phyloP scores from a whole-genome alignment of 257 asterid genomes.

The Ajuga chamaepitys region DNA sequence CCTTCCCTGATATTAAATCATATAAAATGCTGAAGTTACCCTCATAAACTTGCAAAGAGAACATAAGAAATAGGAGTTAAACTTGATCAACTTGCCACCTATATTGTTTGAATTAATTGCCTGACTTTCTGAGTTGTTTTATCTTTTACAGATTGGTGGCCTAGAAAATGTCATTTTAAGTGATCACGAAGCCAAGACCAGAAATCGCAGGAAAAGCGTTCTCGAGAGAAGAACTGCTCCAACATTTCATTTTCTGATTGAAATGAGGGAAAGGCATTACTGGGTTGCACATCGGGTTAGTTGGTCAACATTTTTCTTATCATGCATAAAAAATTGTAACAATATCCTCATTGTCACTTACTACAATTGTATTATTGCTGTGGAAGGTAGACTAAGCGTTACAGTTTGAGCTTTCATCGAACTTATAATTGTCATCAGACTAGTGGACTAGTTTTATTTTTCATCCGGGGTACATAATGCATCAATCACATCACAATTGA shows the following conservation, averaged over 20 bases:
- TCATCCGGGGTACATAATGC: neutral
- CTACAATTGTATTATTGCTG: neutral
- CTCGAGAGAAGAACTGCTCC: constrained; percentile 61
- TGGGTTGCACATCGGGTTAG: constrained; percentile 77
- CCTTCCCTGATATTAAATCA: neutral
- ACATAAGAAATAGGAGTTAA: neutral
- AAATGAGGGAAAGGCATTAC: constrained; percentile 60
- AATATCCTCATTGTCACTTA: neutral
- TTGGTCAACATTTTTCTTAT: constrained; percentile 14
- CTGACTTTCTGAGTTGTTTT: neutral
- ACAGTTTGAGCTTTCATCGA: neutral
- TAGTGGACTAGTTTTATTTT: neutral
- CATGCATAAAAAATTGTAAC: neutral
- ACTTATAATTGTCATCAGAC: neutral
- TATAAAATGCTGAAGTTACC: neutral
- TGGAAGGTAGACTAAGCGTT: neutral
- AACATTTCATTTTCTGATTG: constrained; percentile 69
- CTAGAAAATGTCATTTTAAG: constrained; percentile 42
- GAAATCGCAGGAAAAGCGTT: constrained; percentile 53
- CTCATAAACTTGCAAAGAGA: neutral
- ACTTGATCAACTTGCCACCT: neutral
- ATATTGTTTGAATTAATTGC: neutral
- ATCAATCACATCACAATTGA: neutral
- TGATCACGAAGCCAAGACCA: constrained; percentile 51
- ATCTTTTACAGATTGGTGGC: constrained; percentile 59